These are phyloP conservation scores for Inosperma sp. DNA, from an alignment of 768 basidiomycete species.

Conservation along the genomic window DNA sequence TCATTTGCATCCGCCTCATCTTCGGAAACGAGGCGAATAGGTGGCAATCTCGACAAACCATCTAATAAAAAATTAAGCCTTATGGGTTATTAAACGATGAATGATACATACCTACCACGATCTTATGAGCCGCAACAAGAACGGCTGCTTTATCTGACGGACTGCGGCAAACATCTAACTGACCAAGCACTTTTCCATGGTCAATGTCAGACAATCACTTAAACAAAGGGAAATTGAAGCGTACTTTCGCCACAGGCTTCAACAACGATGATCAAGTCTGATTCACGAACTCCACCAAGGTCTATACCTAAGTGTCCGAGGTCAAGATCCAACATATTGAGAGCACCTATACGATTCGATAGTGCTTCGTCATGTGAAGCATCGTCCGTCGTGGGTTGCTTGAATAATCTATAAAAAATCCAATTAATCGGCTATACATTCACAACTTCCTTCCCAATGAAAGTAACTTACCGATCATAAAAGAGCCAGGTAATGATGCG, in stretches of 20 bases:
- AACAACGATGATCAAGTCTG: constrained; percentile 59
- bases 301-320: constrained; percentile 89
- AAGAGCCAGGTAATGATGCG: constrained; percentile 63
- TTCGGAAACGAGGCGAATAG: constrained; percentile 68
- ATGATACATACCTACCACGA: constrained; percentile 69
- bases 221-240: constrained; percentile 21
- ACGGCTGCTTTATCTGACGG: constrained; percentile 78
- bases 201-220: background rate
- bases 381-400: constrained; percentile 61
- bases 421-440: background rate
- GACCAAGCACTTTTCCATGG: constrained; percentile 28
- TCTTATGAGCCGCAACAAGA: constrained; percentile 79
- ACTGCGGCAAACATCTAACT: constrained; percentile 40
- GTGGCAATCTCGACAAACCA: constrained; percentile 69
- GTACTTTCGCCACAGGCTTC: constrained; percentile 73
- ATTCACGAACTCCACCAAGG: constrained; percentile 45
- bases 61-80: constrained; percentile 39
- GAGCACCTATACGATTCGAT: constrained; percentile 81
- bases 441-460: background rate
- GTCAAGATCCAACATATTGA: constrained; percentile 86
- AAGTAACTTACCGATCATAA: constrained; percentile 65
- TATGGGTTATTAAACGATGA: background rate
- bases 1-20: constrained; percentile 18
- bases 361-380: constrained; percentile 86
- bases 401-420: constrained; percentile 56